Conservation (phyloP, 2,329 filamentous ascomycete species). For the Bretziella fagacearum region DNA sequence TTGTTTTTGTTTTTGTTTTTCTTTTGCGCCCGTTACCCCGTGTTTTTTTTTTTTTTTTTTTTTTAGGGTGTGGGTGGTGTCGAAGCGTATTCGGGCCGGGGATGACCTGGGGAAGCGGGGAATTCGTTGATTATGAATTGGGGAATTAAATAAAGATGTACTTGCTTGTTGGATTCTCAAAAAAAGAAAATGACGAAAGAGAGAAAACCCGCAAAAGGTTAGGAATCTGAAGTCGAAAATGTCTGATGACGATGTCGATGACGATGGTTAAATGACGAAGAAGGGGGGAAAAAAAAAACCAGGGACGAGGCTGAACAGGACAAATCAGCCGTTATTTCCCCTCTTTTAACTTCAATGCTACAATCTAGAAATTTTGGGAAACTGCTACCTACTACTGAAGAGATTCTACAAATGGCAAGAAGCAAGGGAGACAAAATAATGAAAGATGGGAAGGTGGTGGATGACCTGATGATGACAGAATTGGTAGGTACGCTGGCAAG, state of each 20-base stretch:
- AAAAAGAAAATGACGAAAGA: neutral
- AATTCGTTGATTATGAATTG: neutral
- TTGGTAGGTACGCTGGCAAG: too few species aligned
- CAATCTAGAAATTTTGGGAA: neutral
- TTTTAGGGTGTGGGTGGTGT: constrained; percentile 3
- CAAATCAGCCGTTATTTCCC: neutral
- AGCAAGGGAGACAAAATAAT: too few species aligned
- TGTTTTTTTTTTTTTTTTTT: constrained; percentile 2
- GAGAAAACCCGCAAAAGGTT: neutral
- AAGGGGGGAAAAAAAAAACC: neutral
- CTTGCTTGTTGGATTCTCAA: too few species aligned
- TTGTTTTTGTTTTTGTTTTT: neutral
- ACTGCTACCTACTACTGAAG: neutral
- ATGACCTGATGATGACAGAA: too few species aligned
- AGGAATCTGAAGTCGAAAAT: neutral
- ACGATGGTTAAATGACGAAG: neutral
- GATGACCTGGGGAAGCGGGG: constrained; percentile 13
- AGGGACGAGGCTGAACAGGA: neutral
- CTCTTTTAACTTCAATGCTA: neutral
- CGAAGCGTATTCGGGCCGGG: constrained; percentile 11
- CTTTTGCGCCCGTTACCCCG: constrained; percentile 5
- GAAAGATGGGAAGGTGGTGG: too few species aligned
- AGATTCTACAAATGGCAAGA: too few species aligned
- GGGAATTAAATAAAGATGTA: neutral
- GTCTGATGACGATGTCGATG: constrained; percentile 2